phyloP scores from a whole-genome alignment of 805 yeast species.

The Yarrowia phangngaensis region DNA sequence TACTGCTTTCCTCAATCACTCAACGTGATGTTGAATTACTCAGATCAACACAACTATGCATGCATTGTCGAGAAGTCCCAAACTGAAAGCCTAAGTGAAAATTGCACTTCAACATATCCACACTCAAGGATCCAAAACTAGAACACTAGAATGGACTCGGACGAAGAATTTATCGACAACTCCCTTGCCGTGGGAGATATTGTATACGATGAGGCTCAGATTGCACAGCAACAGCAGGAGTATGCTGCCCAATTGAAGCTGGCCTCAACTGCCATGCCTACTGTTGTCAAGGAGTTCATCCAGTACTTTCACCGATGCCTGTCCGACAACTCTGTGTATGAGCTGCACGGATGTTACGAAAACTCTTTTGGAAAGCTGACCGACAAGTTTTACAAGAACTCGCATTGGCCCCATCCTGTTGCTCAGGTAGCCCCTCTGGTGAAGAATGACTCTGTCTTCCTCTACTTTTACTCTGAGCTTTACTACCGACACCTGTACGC shows the following conservation, averaged over 20 bases:
- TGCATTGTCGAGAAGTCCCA: no score
- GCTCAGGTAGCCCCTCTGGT: constrained; percentile 46
- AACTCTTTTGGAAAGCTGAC: constrained; percentile 46
- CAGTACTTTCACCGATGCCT: constrained; percentile 45
- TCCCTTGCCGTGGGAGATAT: constrained; percentile 25
- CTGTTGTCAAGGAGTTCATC: constrained; percentile 45
- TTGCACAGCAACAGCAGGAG: constrained; percentile 37
- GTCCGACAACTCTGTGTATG: constrained; percentile 45
- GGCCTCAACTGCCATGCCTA: constrained; percentile 40
- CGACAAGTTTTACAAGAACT: constrained; percentile 44
- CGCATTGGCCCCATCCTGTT: constrained; percentile 49
- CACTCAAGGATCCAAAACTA: not conserved
- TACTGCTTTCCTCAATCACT: no score
- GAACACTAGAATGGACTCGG: constrained; percentile 19
- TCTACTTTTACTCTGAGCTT: constrained; percentile 48
- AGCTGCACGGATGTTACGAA: constrained; percentile 47
- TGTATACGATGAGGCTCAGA: constrained; percentile 38
- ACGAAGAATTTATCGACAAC: constrained; percentile 27
- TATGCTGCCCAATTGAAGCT: constrained; percentile 34
- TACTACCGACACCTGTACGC: constrained; percentile 52
- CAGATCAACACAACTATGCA: no score
- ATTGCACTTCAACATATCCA: not conserved
- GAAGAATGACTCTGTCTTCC: constrained; percentile 45
- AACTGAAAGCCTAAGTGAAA: not conserved
- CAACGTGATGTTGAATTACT: no score